Conservation (phyloP, 148 eudicot species). For the Rhododendron henanense region DNA sequence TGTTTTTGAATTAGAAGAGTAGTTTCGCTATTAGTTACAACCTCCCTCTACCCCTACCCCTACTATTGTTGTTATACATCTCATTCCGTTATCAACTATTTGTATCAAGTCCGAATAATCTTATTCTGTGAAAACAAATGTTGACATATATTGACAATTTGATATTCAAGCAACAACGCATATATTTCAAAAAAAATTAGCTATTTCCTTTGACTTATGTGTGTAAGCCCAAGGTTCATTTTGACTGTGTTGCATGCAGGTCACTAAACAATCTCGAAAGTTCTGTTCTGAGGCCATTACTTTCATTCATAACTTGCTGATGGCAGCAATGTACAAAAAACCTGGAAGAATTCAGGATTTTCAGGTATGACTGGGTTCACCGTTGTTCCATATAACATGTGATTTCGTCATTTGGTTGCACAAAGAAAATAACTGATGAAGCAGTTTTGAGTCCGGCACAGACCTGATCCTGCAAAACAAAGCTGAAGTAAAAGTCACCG, state of each 20-base stretch:
- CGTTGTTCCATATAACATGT: not conserved
- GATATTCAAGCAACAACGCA: not conserved
- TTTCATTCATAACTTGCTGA: slow-evolving; percentile 58
- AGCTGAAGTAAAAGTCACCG: too few relatives aligned
- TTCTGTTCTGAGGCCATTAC: slow-evolving; percentile 81
- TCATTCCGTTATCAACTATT: not conserved
- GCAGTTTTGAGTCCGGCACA: too few relatives aligned
- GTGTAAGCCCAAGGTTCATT: not conserved
- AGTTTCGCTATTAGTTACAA: not conserved
- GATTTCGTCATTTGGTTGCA: not conserved
- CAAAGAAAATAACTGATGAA: not conserved
- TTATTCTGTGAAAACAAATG: not conserved
- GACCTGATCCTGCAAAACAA: too few relatives aligned
- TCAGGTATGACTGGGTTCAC: slow-evolving; percentile 41
- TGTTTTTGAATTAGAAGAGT: not conserved
- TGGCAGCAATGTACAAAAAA: slow-evolving; percentile 51
- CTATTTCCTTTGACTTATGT: not conserved
- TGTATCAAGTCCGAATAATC: not conserved
- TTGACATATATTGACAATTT: not conserved
- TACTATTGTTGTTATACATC: not conserved
- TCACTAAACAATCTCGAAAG: slow-evolving; percentile 63
- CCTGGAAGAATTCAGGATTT: slow-evolving; percentile 25
- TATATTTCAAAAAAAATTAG: not conserved
- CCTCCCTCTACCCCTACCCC: not conserved
- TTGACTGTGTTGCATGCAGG: slow-evolving; percentile 30